Evolutionary conservation across 2,329 filamentous ascomycete species (phyloP).

Genomic region (Colletotrichum camelliae): DNA sequence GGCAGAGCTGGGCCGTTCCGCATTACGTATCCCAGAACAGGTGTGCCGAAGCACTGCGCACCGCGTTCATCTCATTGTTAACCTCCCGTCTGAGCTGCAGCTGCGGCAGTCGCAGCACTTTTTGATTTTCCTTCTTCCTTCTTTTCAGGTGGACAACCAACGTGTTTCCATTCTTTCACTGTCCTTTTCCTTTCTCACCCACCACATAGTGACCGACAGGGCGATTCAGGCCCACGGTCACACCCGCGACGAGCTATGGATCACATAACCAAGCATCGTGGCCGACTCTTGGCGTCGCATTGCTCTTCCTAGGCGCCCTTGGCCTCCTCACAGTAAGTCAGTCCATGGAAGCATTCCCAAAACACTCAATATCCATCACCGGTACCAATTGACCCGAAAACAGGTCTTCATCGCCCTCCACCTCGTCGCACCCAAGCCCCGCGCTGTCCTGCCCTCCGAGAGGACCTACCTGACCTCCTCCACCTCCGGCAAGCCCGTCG

Average conservation of each 20-base stretch:
- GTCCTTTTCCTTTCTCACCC: neutral
- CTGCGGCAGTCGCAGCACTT: slow-evolving; percentile 5
- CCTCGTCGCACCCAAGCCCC: slow-evolving; percentile 81
- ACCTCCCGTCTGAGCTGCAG: slow-evolving; percentile 4
- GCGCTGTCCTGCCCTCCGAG: slow-evolving; percentile 75
- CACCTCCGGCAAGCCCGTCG: slow-evolving; percentile 53
- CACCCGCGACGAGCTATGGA: slow-evolving; percentile 1
- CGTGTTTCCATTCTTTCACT: neutral
- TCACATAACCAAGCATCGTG: slow-evolving; percentile 13
- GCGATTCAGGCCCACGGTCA: neutral
- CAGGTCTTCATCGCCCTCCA: slow-evolving; percentile 70
- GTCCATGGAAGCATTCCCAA: neutral
- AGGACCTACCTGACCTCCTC: slow-evolving; percentile 83
- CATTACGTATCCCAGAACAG: slow-evolving; percentile 20
- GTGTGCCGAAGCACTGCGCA: neutral
- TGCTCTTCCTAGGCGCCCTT: neutral
- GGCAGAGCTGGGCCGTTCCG: neutral
- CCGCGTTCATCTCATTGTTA: neutral
- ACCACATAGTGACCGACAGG: neutral
- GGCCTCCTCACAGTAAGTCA: slow-evolving; percentile 4
- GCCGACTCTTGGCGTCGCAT: slow-evolving; percentile 4
- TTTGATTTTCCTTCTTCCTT: neutral
- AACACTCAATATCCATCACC: neutral
- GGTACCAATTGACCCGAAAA: neutral
- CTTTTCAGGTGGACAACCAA: neutral